Percentiles rank a stretch among this genome's conserved stretches.
These are phyloP conservation scores for Chlamydomonas applanata DNA, from an alignment of 139 green algal genomes.

Conservation along the genomic window DNA sequence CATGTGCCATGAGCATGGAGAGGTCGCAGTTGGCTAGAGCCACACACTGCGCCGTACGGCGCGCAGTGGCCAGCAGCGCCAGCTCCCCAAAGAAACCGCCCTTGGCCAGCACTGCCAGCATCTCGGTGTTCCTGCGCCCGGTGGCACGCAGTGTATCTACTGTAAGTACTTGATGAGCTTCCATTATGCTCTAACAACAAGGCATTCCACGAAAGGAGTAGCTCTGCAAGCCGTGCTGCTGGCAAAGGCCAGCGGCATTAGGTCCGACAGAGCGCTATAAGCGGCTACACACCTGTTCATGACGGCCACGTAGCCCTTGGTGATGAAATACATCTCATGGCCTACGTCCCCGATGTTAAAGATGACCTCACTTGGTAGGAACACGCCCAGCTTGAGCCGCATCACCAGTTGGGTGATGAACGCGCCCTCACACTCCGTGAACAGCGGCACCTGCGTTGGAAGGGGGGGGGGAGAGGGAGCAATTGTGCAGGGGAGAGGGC, in stretches of 20 bases:
- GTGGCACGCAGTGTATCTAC: too few relatives aligned
- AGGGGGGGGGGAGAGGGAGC: too few relatives aligned
- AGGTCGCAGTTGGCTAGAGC: conserved; percentile 57
- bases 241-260: too few relatives aligned
- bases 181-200: too few relatives aligned
- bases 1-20: conserved; percentile 37
- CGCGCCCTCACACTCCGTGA: conserved; percentile 47
- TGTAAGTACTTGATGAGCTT: too few relatives aligned
- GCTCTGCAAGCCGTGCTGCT: too few relatives aligned
- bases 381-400: conserved; percentile 47
- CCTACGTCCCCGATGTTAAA: conserved; percentile 59
- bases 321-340: conserved; percentile 65
- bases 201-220: too few relatives aligned
- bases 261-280: too few relatives aligned
- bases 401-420: conserved; percentile 60
- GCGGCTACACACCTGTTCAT: conserved; percentile 42
- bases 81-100: conserved; percentile 63
- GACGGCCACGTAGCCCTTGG: conserved; percentile 56
- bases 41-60: conserved; percentile 50
- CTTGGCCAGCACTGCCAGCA: conserved; percentile 52
- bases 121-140: conserved; percentile 30
- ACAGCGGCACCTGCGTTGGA: conserved; percentile 57
- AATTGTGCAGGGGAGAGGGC: not conserved
- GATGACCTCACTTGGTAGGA: conserved; percentile 50
- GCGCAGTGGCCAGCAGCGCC: conserved; percentile 51